Evolutionary conservation across 768 basidiomycete genomes (phyloP).

Genomic region (Collybiopsis confluens): DNA sequence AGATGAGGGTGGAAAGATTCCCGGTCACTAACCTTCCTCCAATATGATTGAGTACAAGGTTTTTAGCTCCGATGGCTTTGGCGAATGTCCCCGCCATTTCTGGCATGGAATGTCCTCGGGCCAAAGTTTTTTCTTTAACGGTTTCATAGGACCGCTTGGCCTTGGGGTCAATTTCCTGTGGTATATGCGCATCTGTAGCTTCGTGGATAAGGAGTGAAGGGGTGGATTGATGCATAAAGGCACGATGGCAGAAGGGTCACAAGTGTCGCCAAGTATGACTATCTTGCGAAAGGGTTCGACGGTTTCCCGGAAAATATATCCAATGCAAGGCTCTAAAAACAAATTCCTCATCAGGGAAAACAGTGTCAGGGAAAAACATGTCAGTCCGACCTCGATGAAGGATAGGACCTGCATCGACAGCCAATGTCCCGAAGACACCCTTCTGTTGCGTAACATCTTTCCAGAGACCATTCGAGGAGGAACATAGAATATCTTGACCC

Average conservation of each 20-base stretch:
- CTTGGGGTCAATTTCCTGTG: constrained; percentile 45
- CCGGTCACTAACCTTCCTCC: constrained; percentile 52
- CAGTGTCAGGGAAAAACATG: not conserved
- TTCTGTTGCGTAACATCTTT: constrained; percentile 37
- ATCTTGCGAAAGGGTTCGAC: constrained; percentile 50
- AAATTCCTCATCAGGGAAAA: not conserved
- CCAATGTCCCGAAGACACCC: constrained; percentile 37
- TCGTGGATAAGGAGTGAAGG: constrained; percentile 81
- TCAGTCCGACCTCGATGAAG: constrained; percentile 59
- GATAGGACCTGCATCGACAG: constrained; percentile 75
- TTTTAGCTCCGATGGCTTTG: constrained; percentile 49
- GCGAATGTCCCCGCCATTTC: constrained; percentile 78
- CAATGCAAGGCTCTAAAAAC: constrained; percentile 74
- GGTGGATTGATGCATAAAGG: constrained; percentile 48
- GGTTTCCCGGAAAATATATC: constrained; percentile 70
- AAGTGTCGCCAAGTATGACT: constrained; percentile 77
- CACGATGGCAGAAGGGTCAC: constrained; percentile 55
- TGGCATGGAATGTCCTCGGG: constrained; percentile 76
- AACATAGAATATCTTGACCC: constrained; percentile 56
- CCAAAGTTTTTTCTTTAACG: constrained; percentile 47
- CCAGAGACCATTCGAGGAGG: constrained; percentile 62
- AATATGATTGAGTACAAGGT: constrained; percentile 75
- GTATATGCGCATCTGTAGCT: constrained; percentile 73
- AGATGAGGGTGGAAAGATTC: not conserved
- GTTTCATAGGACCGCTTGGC: constrained; percentile 37